phyloP scores from a whole-genome alignment of 129 eudicot genomes.

The Saposhnikovia divaricata region DNA sequence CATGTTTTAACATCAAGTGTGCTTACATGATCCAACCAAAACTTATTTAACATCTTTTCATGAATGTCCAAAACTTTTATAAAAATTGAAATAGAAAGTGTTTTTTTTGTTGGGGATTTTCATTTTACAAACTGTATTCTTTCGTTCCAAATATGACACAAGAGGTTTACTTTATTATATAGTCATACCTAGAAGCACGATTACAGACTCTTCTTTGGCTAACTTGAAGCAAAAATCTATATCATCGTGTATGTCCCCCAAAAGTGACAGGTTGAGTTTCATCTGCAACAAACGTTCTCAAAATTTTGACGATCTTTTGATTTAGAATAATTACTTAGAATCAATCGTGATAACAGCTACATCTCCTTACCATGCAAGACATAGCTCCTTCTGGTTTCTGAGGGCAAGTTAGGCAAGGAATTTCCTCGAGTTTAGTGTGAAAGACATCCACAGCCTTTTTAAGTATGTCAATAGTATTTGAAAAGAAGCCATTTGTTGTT shows the following conservation, averaged over 20 bases:
- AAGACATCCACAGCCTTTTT: conserved; percentile 34
- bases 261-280: conserved; percentile 38
- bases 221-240: conserved; percentile 62
- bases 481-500: conserved; percentile 36
- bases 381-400: conserved; percentile 54
- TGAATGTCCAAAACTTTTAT: background rate
- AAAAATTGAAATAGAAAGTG: background rate
- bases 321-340: background rate
- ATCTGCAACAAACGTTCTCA: conserved; percentile 27
- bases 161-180: background rate
- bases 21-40: background rate
- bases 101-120: background rate
- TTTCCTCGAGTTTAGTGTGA: conserved; percentile 32
- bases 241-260: conserved; percentile 46
- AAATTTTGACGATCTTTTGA: background rate
- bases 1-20: background rate
- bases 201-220: conserved; percentile 65
- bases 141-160: background rate
- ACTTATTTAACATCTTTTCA: background rate
- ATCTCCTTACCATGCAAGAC: conserved; percentile 35
- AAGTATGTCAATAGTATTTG: conserved; percentile 24
- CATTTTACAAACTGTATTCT: background rate
- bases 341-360: background rate
- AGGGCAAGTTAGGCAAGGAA: conserved; percentile 40
- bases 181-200: conserved; percentile 56